These are phyloP conservation scores for Eimeria praecox DNA, from an alignment of 169 alveolate genomes.

Conservation along the genomic window DNA sequence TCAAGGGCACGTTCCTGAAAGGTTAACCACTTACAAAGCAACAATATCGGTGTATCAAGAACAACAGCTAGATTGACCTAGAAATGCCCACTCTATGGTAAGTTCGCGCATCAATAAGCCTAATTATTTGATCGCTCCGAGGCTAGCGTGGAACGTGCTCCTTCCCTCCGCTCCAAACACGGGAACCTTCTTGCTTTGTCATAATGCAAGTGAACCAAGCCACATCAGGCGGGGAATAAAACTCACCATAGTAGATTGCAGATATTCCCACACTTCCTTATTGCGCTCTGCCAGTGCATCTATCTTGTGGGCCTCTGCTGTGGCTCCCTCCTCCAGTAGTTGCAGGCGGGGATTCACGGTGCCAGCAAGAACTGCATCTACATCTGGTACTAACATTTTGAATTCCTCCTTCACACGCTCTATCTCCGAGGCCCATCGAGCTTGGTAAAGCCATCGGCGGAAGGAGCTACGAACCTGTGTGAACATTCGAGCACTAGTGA, in stretches of 20 bases:
- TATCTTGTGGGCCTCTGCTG: conserved; percentile 37
- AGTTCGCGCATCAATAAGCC: background rate
- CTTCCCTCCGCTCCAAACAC: background rate
- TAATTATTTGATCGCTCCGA: background rate
- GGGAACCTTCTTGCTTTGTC: background rate
- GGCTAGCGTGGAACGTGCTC: background rate
- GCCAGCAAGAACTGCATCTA: background rate
- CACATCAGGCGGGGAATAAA: background rate
- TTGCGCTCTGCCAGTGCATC: background rate
- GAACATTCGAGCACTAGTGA: background rate
- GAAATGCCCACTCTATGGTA: background rate
- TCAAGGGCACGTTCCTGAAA: conserved; percentile 31
- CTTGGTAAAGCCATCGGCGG: conserved; percentile 47
- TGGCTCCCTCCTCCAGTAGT: conserved; percentile 43
- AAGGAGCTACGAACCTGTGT: conserved; percentile 39
- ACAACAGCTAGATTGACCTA: background rate
- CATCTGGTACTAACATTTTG: conserved; percentile 1
- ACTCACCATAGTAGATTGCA: conserved; percentile 48
- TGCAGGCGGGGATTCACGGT: conserved; percentile 44
- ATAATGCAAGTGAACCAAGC: background rate
- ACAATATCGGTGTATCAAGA: background rate
- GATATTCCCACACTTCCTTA: conserved; percentile 18
- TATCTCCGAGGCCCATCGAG: conserved; percentile 56
- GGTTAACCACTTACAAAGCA: background rate
- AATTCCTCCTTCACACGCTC: conserved; percentile 24